phyloP scores from a whole-genome alignment of 345 rosid species.

The Rhodomyrtus tomentosa region DNA sequence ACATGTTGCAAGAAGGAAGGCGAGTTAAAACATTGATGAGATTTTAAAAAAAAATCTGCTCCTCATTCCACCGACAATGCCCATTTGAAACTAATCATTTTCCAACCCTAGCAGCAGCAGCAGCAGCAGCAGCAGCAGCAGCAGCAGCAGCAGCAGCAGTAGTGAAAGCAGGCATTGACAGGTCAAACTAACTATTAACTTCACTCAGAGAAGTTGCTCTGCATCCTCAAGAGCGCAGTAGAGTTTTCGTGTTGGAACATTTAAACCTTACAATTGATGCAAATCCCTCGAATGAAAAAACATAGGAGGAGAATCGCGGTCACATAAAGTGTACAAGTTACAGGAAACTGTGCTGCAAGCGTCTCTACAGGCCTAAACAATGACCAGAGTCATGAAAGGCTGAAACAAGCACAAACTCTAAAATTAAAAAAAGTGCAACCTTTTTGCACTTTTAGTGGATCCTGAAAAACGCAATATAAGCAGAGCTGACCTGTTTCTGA shows the following conservation, averaged over 20 bases:
- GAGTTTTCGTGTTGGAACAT: not conserved
- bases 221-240: not conserved
- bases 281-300: not conserved
- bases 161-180: not conserved
- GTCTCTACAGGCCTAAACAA: not conserved
- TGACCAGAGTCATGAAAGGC: not conserved
- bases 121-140: not conserved
- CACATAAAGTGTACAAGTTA: not conserved
- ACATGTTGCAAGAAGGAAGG: not conserved
- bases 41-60: not conserved
- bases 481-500: constrained; percentile 50
- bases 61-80: not conserved
- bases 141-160: not conserved
- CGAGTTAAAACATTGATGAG: not conserved
- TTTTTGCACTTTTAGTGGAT: not conserved
- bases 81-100: not conserved
- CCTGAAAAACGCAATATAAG: not conserved
- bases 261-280: not conserved
- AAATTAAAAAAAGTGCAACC: not conserved
- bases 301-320: not conserved
- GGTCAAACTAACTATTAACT: not conserved
- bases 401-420: not conserved
- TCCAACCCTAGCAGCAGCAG: not conserved
- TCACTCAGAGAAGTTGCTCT: not conserved
- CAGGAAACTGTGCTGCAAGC: not conserved